Evolutionary conservation across 306 rosid species (phyloP), one percentile per base, ranked within the genome.

Genomic region (Canavalia gladiata): DNA sequence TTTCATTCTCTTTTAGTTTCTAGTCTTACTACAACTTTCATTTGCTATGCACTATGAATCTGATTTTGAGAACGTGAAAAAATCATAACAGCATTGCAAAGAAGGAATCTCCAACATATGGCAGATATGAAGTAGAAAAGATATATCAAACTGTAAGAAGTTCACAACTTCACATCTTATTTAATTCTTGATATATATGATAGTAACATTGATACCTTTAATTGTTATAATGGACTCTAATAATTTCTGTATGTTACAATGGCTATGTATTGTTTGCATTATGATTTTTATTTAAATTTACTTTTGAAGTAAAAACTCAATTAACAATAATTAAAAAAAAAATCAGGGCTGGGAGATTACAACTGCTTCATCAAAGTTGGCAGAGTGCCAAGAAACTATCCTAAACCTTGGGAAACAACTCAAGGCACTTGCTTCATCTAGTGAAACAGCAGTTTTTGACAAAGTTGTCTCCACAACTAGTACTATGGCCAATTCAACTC

Each of bases 271-370:
- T 42, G 11, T 68, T 71, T 6, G 28, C 37, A 63, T 33, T 25
- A 59, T 76, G 62, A 72, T 41, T 28, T 28, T 58, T 11, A 37
- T 3, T 52, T 45, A 29, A 58, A 31, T 52, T 43, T 55, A 74
- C 31, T 1, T 55, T 56, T 12, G 66, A 78, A 47, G 37, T 8
- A 6, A 56, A 65, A 51, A 6, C 51, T 33, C 9, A 10, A 2
- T 75, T 46, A 31, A 50, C 37, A 54, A 73, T 62, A 39, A 8
- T n/a, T 13, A 75, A 68, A 30, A 62, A 62, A 58, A 78, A 78
- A 46, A 72, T 54, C 87, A 93, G 97, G 94, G 91, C n/a, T 91
- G 96, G 94, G 92, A 91, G 92, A 88, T 93, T 66, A 93, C 92
- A 68, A 81, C 94, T 80, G 92, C 97, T 74, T 93, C 97, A 28